A percentile compares a stretch with the other conserved stretches of the same genome.
These are phyloP conservation scores for Raddia distichophylla DNA, from an alignment of 176 grass and related monocot species.

Conservation along the genomic window DNA sequence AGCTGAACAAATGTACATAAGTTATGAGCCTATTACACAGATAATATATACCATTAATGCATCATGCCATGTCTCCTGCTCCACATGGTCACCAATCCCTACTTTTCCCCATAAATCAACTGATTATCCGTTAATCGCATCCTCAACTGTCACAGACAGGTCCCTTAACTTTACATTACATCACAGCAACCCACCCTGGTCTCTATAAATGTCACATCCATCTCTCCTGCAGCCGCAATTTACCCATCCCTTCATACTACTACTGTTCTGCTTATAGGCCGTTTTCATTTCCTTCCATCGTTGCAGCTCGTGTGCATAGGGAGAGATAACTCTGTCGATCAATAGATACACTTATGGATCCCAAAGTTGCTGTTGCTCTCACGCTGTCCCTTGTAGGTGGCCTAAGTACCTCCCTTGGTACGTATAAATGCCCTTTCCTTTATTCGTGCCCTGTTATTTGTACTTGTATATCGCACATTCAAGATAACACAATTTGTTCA, in stretches of 20 bases:
- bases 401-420: slow-evolving; percentile 77
- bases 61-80: slow-evolving; percentile 16
- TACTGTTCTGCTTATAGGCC: not conserved
- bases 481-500: not conserved
- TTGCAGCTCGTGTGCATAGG: not conserved
- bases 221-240: slow-evolving; percentile 27
- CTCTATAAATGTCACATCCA: slow-evolving; percentile 38
- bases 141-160: slow-evolving; percentile 4
- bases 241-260: not conserved
- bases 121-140: not conserved
- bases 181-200: slow-evolving; percentile 22
- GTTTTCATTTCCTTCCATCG: not conserved
- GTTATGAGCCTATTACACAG: not conserved
- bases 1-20: not conserved
- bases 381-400: slow-evolving; percentile 69
- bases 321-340: not conserved
- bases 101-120: slow-evolving; percentile 2
- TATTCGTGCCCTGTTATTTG: not conserved
- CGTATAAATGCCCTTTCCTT: not conserved
- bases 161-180: not conserved
- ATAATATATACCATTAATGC: slow-evolving; percentile 1
- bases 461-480: slow-evolving; percentile 4
- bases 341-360: slow-evolving; percentile 51
- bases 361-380: slow-evolving; percentile 60
- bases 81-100: slow-evolving; percentile 11